Percentiles rank a stretch among this genome's conserved stretches.
phyloP scores from a whole-genome alignment of 1,284 basidiomycete species.

The Athelia sp. region DNA sequence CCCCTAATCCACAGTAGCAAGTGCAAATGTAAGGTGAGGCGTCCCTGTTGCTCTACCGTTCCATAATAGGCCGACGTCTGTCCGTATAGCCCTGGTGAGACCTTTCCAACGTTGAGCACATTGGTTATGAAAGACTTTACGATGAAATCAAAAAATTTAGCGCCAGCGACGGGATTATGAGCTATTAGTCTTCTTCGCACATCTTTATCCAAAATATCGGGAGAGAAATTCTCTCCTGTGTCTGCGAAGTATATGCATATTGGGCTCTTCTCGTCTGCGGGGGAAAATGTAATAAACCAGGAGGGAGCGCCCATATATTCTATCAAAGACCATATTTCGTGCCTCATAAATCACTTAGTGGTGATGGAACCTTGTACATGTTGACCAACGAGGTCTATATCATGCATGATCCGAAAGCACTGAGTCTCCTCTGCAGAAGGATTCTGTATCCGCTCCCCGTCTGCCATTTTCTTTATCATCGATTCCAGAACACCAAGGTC shows the following conservation, averaged over 20 bases:
- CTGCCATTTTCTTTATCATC: slow-evolving; percentile 13
- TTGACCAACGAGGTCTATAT: slow-evolving; percentile 21
- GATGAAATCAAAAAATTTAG: too few relatives aligned
- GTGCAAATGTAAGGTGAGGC: slow-evolving; percentile 28
- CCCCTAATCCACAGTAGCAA: slow-evolving; percentile 24
- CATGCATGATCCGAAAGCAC: slow-evolving; percentile 27
- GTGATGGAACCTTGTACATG: slow-evolving; percentile 6
- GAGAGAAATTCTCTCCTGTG: background rate
- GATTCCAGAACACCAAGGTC: slow-evolving; percentile 8
- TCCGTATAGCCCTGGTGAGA: slow-evolving; percentile 23
- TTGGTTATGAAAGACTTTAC: slow-evolving; percentile 23
- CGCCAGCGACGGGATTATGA: slow-evolving; percentile 26
- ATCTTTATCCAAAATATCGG: slow-evolving; percentile 1
- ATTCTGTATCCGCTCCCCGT: slow-evolving; percentile 16
- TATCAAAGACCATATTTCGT: slow-evolving; percentile 8
- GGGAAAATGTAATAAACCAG: slow-evolving; percentile 11
- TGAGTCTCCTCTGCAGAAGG: slow-evolving; percentile 24
- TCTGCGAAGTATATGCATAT: slow-evolving; percentile 5
- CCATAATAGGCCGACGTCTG: slow-evolving; percentile 28
- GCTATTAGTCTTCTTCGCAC: slow-evolving; percentile 13
- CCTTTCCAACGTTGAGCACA: slow-evolving; percentile 19
- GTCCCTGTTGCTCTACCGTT: slow-evolving; percentile 31
- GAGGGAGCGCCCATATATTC: slow-evolving; percentile 2
- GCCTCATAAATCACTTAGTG: background rate
- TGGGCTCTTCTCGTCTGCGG: slow-evolving; percentile 5